A percentile compares a stretch with the other conserved stretches of the same genome.
Conservation (phyloP, 2,329 filamentous ascomycete genomes). For the Botryotinia narcissicola region DNA sequence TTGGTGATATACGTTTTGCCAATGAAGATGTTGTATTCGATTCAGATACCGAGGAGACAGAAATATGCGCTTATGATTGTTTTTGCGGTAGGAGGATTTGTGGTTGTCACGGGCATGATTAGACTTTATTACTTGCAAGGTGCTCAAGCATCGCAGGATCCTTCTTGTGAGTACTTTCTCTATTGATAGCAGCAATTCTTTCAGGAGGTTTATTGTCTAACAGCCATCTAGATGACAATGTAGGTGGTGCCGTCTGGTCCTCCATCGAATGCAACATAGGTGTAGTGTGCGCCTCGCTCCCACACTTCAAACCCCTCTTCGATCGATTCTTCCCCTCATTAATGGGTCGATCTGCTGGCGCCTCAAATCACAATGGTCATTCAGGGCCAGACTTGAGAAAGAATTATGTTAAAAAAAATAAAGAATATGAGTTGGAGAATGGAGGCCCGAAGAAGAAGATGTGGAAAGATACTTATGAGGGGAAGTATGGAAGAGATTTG, state of each 20-base stretch:
- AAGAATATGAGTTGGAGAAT: constrained; percentile 10
- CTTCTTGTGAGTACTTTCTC: constrained; percentile 9
- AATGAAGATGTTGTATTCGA: constrained; percentile 14
- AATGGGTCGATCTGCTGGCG: not conserved
- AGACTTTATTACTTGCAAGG: constrained; percentile 17
- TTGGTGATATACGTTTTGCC: constrained; percentile 10
- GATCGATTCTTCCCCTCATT: constrained; percentile 10
- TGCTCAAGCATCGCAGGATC: constrained; percentile 9
- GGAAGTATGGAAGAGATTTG: constrained; percentile 4
- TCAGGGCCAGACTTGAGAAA: not conserved
- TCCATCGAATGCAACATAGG: constrained; percentile 18
- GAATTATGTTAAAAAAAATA: not conserved
- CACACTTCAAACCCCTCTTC: constrained; percentile 18
- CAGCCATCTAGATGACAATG: constrained; percentile 1
- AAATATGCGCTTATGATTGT: constrained; percentile 9
- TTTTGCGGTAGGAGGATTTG: constrained; percentile 16
- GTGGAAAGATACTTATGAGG: constrained; percentile 10
- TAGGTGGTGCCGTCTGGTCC: constrained; percentile 9
- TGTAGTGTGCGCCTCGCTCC: constrained; percentile 15
- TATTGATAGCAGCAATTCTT: not conserved
- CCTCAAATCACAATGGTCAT: not conserved
- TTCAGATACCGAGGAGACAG: constrained; percentile 15
- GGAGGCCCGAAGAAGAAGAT: not conserved
- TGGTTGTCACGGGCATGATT: constrained; percentile 4
- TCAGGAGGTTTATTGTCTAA: not conserved